Evolutionary conservation across 306 rosid genomes (phyloP), one percentile per base, ranked within the genome.

Genomic region (Quercus berberidifolia): DNA sequence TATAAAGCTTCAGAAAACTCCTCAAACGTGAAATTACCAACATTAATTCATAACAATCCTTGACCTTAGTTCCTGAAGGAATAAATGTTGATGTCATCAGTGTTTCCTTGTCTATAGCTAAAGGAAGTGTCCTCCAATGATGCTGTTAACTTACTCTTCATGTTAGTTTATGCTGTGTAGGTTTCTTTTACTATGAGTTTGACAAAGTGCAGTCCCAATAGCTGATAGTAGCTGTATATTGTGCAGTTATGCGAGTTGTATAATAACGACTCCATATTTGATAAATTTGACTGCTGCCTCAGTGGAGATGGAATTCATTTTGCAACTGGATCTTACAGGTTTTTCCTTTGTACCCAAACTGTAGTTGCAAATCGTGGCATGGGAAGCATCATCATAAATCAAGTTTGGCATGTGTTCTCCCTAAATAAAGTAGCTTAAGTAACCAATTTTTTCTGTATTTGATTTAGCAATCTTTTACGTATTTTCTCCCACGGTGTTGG

Each of bases 281-380:
- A 92, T 78, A 87, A 85, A 84, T 92, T 90, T 46, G 89, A 87
- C 69, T 90, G 97, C 85, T 85, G 94, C 83, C 73, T 71, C 75
- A 85, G 92, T 70, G 87, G 91, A 52, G 88, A 90, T 72, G 92
- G 90, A 75, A 86, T 73, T 81, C 92, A 78, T 65, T 87, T 72
- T 87, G 97, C 94, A 20, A 90, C 92, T 57, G 94, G 94, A 26
- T 86, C 94, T 55, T 92, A 92, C 49, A 81, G 97, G 94, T 90
- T 55, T 85, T 78, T 71, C 43, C 41, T 54, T 55, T 46, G 59
- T 63, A 78, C 77, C 74, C 64, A 18, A 55, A 13, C 26, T 49
- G 65, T 57, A 73, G 41, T 55, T 76, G 41, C 77, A 72, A 73
- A 67, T 70, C 20, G 41, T 51, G 21, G 55, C 26, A 55, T 59